A percentile compares a stretch with the other conserved stretches of the same genome.
phyloP scores from a whole-genome alignment of 306 rosid species.

The Lotus japonicus region DNA sequence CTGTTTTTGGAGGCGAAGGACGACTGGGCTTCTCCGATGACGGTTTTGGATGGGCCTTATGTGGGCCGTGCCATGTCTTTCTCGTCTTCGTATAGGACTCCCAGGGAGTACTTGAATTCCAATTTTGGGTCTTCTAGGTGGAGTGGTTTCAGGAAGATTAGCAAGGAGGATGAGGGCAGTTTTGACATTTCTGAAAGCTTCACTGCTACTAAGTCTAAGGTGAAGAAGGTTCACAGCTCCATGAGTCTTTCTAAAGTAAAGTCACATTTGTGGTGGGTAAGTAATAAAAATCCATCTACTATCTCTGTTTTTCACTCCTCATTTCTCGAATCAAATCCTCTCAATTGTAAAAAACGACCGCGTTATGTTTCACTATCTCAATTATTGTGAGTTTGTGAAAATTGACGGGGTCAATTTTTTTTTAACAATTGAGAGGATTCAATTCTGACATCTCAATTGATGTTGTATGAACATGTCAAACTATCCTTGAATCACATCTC shows the following conservation, averaged over 20 bases:
- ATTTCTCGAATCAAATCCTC: no score
- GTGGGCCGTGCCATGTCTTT: constrained; percentile 59
- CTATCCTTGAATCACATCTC: no score
- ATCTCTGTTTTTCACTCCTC: neutral
- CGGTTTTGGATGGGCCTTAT: constrained; percentile 67
- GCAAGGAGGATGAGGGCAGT: constrained; percentile 31
- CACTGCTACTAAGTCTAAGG: constrained; percentile 9
- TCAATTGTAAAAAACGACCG: no score
- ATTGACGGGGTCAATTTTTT: no score
- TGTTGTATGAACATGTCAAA: no score
- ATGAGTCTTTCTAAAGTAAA: constrained; percentile 27
- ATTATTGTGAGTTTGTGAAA: no score
- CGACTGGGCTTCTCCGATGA: constrained; percentile 54
- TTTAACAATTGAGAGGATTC: no score
- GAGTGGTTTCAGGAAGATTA: constrained; percentile 53
- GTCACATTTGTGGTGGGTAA: constrained; percentile 60
- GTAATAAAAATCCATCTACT: constrained; percentile 2
- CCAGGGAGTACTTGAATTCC: constrained; percentile 27
- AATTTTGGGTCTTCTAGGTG: constrained; percentile 59
- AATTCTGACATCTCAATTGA: no score
- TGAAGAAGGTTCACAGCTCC: constrained; percentile 20
- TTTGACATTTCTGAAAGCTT: constrained; percentile 35
- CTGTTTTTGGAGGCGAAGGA: constrained; percentile 24
- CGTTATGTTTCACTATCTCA: no score
- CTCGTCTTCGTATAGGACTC: constrained; percentile 41